Evolutionary conservation across 1,284 basidiomycete species (phyloP).

Genomic region (Pascua guehoae): DNA sequence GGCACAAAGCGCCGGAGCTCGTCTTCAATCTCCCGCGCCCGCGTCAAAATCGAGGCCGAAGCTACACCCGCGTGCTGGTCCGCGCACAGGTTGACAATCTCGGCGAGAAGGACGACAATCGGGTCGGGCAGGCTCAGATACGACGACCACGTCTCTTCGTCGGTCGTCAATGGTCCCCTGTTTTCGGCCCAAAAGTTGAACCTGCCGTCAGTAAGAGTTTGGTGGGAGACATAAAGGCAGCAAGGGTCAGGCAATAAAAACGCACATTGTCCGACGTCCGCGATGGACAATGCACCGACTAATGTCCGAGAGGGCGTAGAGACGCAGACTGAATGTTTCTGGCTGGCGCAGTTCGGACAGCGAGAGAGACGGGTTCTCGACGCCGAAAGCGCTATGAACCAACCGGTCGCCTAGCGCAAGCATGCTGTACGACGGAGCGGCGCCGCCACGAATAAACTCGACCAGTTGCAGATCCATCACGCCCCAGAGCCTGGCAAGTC

Average conservation of each 20-base stretch:
- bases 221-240: too few species aligned
- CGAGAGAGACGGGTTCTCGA: slow-evolving; percentile 17
- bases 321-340: slow-evolving; percentile 23
- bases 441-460: slow-evolving; percentile 31
- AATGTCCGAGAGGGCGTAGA: slow-evolving; percentile 28
- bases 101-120: slow-evolving; percentile 30
- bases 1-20: too few species aligned
- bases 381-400: slow-evolving; percentile 17
- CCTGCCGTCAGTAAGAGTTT: slow-evolving; percentile 1
- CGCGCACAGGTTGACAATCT: slow-evolving; percentile 31
- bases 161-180: slow-evolving; percentile 1
- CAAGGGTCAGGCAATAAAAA: too few species aligned
- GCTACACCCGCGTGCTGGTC: slow-evolving; percentile 2
- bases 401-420: slow-evolving; percentile 30
- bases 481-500: slow-evolving; percentile 25
- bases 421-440: slow-evolving; percentile 27
- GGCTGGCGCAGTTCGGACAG: slow-evolving; percentile 19
- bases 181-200: slow-evolving; percentile 16
- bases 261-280: slow-evolving; percentile 19
- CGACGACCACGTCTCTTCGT: slow-evolving; percentile 28
- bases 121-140: slow-evolving; percentile 34
- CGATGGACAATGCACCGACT: slow-evolving; percentile 31
- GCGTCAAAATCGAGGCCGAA: too few species aligned
- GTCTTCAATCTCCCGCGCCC: too few species aligned
- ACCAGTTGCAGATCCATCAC: slow-evolving; percentile 31